A percentile compares a stretch with the other conserved stretches of the same genome.
phyloP scores from a whole-genome alignment of 2,329 filamentous ascomycete genomes.

The Colletotrichum abscissum region DNA sequence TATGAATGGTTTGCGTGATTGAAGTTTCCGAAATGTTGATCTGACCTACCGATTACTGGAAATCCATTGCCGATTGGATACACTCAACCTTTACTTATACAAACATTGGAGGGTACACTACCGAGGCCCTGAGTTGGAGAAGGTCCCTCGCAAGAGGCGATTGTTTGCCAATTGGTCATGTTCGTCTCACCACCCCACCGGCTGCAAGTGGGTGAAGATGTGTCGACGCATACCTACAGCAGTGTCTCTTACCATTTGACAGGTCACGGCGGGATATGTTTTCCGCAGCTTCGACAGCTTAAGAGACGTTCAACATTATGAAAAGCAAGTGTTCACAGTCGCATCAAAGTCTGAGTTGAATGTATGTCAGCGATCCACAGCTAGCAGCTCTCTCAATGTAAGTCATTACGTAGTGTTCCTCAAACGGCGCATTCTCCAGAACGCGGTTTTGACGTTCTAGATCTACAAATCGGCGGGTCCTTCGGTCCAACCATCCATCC shows the following conservation, averaged over 20 bases:
- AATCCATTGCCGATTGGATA: neutral
- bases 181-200: neutral
- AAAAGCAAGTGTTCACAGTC: neutral
- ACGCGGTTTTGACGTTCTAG: neutral
- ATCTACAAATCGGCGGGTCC: neutral
- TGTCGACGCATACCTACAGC: neutral
- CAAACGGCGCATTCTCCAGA: neutral
- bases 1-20: neutral
- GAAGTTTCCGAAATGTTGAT: neutral
- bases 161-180: neutral
- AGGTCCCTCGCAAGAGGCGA: neutral
- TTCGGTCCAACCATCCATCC: neutral
- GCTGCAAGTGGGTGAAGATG: neutral
- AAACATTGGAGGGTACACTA: neutral
- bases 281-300: neutral
- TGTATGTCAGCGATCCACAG: too few relatives aligned
- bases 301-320: neutral
- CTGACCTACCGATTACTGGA: neutral
- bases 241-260: neutral
- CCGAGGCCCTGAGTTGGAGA: neutral
- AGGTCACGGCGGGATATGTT: neutral
- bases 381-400: too few relatives aligned
- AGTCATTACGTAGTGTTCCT: neutral
- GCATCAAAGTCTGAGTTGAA: neutral
- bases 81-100: neutral